Conservation (phyloP, 2,329 filamentous ascomycete species). For the Paecilomyces sp. region DNA sequence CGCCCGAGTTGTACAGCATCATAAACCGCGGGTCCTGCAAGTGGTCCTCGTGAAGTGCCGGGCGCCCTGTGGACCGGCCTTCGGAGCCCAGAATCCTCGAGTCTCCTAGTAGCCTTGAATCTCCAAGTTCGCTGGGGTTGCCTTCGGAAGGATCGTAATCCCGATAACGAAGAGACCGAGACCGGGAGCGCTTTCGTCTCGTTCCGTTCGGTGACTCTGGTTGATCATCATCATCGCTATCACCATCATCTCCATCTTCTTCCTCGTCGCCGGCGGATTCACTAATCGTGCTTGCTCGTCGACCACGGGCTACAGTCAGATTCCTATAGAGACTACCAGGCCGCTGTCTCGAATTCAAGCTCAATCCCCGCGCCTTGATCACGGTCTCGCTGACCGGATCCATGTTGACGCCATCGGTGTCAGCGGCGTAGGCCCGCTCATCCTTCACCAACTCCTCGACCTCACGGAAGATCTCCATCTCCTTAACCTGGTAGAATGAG, state of each 20-base stretch:
- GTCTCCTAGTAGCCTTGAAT: conserved; percentile 24
- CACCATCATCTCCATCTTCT: conserved; percentile 34
- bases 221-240: conserved; percentile 56
- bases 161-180: conserved; percentile 18
- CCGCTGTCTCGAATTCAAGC: conserved; percentile 34
- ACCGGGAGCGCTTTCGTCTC: conserved; percentile 27
- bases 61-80: conserved; percentile 13
- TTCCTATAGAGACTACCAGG: conserved; percentile 48
- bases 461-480: conserved; percentile 78
- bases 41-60: conserved; percentile 57
- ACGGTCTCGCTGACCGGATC: conserved; percentile 35
- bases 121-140: conserved; percentile 24
- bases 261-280: conserved; percentile 50
- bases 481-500: conserved; percentile 84
- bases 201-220: conserved; percentile 32
- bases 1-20: conserved; percentile 60
- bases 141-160: conserved; percentile 21
- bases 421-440: conserved; percentile 59
- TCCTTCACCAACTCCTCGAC: conserved; percentile 71
- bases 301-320: conserved; percentile 38
- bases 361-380: conserved; percentile 33
- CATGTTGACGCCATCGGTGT: conserved; percentile 40
- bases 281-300: conserved; percentile 40
- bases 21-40: conserved; percentile 67
- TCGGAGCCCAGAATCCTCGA: conserved; percentile 10